Evolutionary conservation across 345 rosid species (phyloP).

Genomic region (Eucalyptus dawsonii): DNA sequence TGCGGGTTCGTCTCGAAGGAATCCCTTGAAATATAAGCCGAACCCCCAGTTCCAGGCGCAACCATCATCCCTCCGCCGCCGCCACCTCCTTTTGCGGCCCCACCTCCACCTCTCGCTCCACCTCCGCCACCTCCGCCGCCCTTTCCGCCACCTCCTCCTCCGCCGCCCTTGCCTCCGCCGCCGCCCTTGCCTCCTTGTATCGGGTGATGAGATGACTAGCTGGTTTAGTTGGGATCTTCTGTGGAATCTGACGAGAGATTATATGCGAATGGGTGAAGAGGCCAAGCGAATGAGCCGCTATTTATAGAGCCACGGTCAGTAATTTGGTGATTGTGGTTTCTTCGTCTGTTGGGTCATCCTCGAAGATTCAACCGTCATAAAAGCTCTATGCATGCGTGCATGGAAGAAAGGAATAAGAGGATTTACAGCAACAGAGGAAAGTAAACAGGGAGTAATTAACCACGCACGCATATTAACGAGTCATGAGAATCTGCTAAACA

Average conservation of each 20-base stretch:
- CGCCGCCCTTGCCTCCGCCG: neutral
- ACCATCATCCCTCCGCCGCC: neutral
- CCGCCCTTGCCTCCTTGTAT: neutral
- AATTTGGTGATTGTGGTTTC: neutral
- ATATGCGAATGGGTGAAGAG: neutral
- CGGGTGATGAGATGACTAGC: neutral
- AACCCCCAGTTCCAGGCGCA: neutral
- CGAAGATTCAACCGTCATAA: neutral
- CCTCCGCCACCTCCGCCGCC: neutral
- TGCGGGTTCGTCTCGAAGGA: neutral
- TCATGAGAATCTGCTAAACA: neutral
- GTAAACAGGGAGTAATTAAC: neutral
- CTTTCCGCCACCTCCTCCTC: neutral
- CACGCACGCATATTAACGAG: neutral
- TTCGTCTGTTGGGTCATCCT: neutral
- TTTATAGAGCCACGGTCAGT: neutral
- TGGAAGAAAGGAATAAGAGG: neutral
- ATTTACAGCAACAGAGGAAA: neutral
- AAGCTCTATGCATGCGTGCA: neutral
- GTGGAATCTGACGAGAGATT: neutral
- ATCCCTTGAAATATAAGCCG: neutral
- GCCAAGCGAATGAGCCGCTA: neutral
- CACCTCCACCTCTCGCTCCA: neutral
- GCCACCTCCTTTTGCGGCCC: neutral
- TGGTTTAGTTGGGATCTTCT: neutral